These are phyloP conservation scores for Myriosclerotinia curreyana DNA, from an alignment of 2,329 filamentous ascomycete species.

Conservation along the genomic window DNA sequence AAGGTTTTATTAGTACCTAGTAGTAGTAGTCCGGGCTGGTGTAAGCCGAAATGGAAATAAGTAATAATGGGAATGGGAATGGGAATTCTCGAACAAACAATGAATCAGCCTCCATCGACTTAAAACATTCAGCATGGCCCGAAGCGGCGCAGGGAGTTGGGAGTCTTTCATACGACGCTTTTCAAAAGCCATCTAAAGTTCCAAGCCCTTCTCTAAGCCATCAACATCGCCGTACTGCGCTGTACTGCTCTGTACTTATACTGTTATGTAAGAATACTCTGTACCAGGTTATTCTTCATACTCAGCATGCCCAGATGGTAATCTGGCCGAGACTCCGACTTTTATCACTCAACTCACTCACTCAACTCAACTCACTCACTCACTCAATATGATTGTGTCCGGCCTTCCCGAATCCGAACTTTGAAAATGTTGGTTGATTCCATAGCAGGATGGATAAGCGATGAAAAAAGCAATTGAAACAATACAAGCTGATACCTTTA, in stretches of 20 bases:
- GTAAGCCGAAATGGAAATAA: too few species aligned
- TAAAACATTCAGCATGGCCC: constrained; percentile 10
- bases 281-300: background rate
- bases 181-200: constrained; percentile 6
- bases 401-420: constrained; percentile 4
- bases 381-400: background rate
- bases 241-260: too few species aligned
- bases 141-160: constrained; percentile 10
- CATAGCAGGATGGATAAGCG: constrained; percentile 8
- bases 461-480: constrained; percentile 3
- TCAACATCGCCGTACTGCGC: background rate
- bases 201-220: background rate
- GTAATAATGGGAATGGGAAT: background rate
- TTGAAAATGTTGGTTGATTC: constrained; percentile 1
- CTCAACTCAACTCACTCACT: background rate
- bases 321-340: constrained; percentile 12
- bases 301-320: background rate
- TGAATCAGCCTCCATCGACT: constrained; percentile 1
- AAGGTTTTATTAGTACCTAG: too few species aligned
- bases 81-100: background rate
- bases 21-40: too few species aligned
- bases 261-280: background rate
- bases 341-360: background rate
- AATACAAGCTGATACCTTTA: background rate
- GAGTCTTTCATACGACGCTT: constrained; percentile 9